These are phyloP conservation scores for Dendryphion nanum DNA, from an alignment of 2,329 filamentous ascomycete genomes.

Conservation along the genomic window DNA sequence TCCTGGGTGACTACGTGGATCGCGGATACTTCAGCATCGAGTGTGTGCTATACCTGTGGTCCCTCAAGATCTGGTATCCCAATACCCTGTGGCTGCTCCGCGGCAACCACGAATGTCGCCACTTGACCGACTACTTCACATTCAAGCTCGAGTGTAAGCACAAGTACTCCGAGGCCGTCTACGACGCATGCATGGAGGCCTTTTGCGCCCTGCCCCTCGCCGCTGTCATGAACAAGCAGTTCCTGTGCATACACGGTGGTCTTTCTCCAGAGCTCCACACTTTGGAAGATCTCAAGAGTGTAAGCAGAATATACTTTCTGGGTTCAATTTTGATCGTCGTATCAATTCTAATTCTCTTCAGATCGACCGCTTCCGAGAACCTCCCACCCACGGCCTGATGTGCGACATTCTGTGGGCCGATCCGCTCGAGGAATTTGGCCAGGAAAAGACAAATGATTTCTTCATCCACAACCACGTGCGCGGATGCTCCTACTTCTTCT, in stretches of 20 bases:
- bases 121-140: conserved; percentile 99
- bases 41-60: conserved; percentile 97
- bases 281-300: conserved; percentile 86
- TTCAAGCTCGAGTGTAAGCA: conserved; percentile 99
- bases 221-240: conserved; percentile 99
- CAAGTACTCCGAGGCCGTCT: conserved; percentile 95
- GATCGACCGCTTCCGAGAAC: conserved; percentile 97
- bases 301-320: conserved; percentile 52
- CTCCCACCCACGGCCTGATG: conserved; percentile 96
- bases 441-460: conserved; percentile 97
- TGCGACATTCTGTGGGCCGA: conserved; percentile 99
- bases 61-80: conserved; percentile 98
- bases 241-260: conserved; percentile 96
- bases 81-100: conserved; percentile 95
- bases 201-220: conserved; percentile 93
- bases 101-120: conserved; percentile 97
- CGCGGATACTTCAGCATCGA: conserved; percentile 99
- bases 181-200: conserved; percentile 97
- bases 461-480: conserved; percentile 98
- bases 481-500: conserved; percentile 99
- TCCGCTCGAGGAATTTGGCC: conserved; percentile 95
- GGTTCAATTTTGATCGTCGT: background rate
- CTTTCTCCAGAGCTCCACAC: conserved; percentile 95
- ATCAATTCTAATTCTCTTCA: conserved; percentile 39
- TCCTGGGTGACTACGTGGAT: conserved; percentile 97